phyloP scores from a whole-genome alignment of 2,329 filamentous ascomycete genomes.

The Pseudovirgaria hyperparasitica region DNA sequence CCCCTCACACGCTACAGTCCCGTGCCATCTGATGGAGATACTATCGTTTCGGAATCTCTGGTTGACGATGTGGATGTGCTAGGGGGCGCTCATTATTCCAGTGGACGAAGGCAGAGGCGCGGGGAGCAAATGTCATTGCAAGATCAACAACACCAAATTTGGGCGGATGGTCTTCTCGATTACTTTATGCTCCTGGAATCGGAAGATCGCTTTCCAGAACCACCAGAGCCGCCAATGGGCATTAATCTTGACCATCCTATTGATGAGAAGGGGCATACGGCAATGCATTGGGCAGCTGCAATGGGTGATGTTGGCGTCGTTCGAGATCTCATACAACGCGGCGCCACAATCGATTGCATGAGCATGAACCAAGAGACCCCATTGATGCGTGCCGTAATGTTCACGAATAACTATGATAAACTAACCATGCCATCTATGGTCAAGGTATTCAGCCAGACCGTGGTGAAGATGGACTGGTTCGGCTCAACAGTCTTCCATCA shows the following conservation, averaged over 20 bases:
- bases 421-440: conserved; percentile 77
- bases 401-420: conserved; percentile 95
- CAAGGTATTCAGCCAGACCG: conserved; percentile 69
- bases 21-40: conserved; percentile 74
- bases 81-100: conserved; percentile 52
- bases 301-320: conserved; percentile 95
- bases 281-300: conserved; percentile 90
- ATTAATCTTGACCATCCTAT: conserved; percentile 89
- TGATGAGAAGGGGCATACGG: conserved; percentile 83
- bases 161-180: conserved; percentile 85
- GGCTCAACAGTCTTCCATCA: conserved; percentile 90
- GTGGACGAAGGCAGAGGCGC: conserved; percentile 65
- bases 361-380: conserved; percentile 64
- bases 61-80: conserved; percentile 72
- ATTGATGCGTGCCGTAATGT: conserved; percentile 85
- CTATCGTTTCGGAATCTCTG: conserved; percentile 72
- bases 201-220: conserved; percentile 52
- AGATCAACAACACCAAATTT: conserved; percentile 78
- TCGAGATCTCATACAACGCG: conserved; percentile 70
- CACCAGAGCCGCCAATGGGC: conserved; percentile 70
- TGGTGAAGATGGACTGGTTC: conserved; percentile 65
- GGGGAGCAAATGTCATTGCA: conserved; percentile 51
- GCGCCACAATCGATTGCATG: conserved; percentile 58
- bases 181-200: conserved; percentile 86
- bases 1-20: conserved; percentile 46